Base-by-base conservation (phyloP, 164 flowering plant genomes). In the Magnolia kwangsiensis region DNA sequence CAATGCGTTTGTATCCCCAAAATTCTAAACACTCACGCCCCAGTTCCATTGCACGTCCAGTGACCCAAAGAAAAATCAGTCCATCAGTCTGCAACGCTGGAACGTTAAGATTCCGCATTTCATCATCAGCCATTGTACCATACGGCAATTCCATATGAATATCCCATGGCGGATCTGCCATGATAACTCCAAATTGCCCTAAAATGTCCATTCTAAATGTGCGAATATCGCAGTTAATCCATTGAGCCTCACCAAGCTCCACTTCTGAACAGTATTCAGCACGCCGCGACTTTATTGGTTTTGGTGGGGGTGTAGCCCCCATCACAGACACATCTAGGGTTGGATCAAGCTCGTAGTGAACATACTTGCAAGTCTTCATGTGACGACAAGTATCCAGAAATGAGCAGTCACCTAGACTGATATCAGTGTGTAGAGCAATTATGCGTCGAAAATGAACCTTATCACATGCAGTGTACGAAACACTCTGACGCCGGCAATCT, bases 91-190 rank as follows among this genome's bases (percentile, higher is more conserved):
- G 99, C 75, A 96, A 78, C 50, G 96, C 96, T 76, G 97, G 98
- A 76, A 96, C 98, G 85, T 96, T 94, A 67, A 94, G 95, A 81
- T 82, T 94, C 27, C 95, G 91, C 99, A 96, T 96, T 82, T 96
- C 99, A 80, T 96, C 98, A 89, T 96, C 99, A 76, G 95, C 96
- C 99, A 96, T 96, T 51, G 99, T 96, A 67, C 98, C 99, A 82
- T 96, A 96, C 61, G 99, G 99, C 82, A 96, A 83, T 78, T 96
- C 99, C 99, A 96, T 96, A 80, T 96, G 98, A 86, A 96, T 96
- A 75, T 96, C 99, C 98, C 97, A 94, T 10, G 99, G 99, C 73
- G 99, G 99, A 84, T 96, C 98, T n/a, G 98, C 99, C 99, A 96
- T 96, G 70, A 96, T 94, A 66, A 96, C 97, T 75, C 99, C 99